Evolutionary conservation across 345 rosid genomes (phyloP).

Genomic region (Gossypium ekmanianum): DNA sequence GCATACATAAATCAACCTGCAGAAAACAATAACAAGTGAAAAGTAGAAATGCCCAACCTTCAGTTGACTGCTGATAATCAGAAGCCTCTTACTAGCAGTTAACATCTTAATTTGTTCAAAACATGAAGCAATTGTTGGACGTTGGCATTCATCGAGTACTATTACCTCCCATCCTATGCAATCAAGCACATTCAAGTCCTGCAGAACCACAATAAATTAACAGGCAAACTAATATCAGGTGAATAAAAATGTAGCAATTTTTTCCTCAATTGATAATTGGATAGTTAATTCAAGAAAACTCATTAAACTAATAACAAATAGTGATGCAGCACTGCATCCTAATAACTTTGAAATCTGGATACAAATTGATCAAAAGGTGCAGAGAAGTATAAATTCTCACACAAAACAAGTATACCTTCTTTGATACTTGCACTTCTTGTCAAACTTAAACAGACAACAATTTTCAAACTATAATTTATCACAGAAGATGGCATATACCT

Average conservation of each 20-base stretch:
- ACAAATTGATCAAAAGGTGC: background rate
- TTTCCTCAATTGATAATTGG: background rate
- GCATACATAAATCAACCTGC: constrained; percentile 14
- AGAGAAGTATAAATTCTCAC: background rate
- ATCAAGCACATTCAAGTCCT: constrained; percentile 40
- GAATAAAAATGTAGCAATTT: background rate
- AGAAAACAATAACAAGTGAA: constrained; percentile 10
- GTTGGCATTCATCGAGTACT: constrained; percentile 49
- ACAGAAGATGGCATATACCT: constrained; percentile 34
- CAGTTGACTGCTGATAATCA: constrained; percentile 40
- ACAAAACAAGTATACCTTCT: background rate
- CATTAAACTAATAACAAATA: background rate
- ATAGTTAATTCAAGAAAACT: background rate
- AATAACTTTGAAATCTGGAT: background rate
- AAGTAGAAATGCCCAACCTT: constrained; percentile 34
- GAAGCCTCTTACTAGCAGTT: constrained; percentile 39
- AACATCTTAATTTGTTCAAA: constrained; percentile 38
- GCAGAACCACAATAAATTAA: constrained; percentile 24
- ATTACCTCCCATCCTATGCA: constrained; percentile 47
- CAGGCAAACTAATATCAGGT: constrained; percentile 1
- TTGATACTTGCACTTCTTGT: background rate
- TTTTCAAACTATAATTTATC: constrained; percentile 3
- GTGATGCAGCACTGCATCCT: constrained; percentile 6
- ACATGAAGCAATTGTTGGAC: constrained; percentile 20
- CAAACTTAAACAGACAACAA: background rate